These are phyloP conservation scores for Hypocrella siamensis DNA, from an alignment of 2,329 filamentous ascomycete species.

Conservation along the genomic window DNA sequence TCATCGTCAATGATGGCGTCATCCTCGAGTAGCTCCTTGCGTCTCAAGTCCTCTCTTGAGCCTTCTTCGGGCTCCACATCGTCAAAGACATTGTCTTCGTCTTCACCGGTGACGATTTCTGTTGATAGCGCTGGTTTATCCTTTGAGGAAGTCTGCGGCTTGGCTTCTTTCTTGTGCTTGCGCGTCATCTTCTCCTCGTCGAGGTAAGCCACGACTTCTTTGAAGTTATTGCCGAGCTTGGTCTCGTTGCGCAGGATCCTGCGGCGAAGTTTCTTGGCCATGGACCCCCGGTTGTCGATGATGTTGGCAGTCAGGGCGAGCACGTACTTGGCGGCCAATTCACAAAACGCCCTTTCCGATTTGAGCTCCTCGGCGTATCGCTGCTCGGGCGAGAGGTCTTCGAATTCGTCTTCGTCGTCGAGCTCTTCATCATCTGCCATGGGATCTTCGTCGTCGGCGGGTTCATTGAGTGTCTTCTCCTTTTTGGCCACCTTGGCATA, in stretches of 20 bases:
- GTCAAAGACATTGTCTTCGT: slow-evolving; percentile 26
- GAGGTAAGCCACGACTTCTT: slow-evolving; percentile 66
- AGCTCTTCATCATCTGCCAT: slow-evolving; percentile 43
- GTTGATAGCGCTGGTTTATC: neutral
- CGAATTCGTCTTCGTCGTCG: slow-evolving; percentile 38
- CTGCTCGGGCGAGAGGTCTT: slow-evolving; percentile 39
- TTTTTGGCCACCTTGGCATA: slow-evolving; percentile 57
- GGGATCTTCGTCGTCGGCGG: slow-evolving; percentile 58
- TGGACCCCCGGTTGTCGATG: slow-evolving; percentile 47
- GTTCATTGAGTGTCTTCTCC: slow-evolving; percentile 39
- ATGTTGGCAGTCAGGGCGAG: slow-evolving; percentile 62
- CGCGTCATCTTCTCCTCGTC: slow-evolving; percentile 48
- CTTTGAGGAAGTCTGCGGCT: slow-evolving; percentile 5
- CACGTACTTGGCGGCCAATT: slow-evolving; percentile 72
- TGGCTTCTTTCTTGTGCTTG: slow-evolving; percentile 24
- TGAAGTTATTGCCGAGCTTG: slow-evolving; percentile 73
- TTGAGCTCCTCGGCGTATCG: slow-evolving; percentile 51
- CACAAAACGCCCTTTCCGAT: slow-evolving; percentile 74
- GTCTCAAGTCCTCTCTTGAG: slow-evolving; percentile 39
- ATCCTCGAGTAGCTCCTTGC: slow-evolving; percentile 37
- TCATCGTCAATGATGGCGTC: slow-evolving; percentile 23
- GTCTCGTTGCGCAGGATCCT: slow-evolving; percentile 64
- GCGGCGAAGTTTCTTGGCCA: slow-evolving; percentile 48
- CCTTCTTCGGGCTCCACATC: slow-evolving; percentile 41
- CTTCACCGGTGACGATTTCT: slow-evolving; percentile 27